Base-by-base conservation (phyloP, 148 eudicot genomes). In the Chenopodium suecicum region DNA sequence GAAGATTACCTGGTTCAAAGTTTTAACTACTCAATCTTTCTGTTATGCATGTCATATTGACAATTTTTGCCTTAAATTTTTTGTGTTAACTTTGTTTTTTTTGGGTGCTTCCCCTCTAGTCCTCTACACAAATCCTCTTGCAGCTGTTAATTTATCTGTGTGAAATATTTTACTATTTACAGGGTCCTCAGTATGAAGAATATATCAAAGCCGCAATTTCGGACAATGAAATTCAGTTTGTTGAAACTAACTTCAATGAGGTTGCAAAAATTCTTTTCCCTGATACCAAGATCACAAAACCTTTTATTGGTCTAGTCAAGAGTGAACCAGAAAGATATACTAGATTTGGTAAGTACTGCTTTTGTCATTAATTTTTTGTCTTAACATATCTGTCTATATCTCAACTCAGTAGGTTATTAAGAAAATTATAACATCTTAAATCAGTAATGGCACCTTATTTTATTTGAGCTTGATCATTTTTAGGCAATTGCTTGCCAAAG, bases 291-390 rank as follows among this genome's bases (percentile, higher is more conserved):
- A 85, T 83, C 48, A 56, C 80, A 58, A 81, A 73, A 70, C 86
- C 80, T 52, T 92, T 90, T 78, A 80, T 93, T 82, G 99, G 97
- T 75, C 93, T 95, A 66, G 90, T 93, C 76, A 95, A 95, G 87
- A 88, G 87, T 80, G 99, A 95, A 84, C 97, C 98, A 56, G 99
- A 95, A 88, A 89, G 83, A 82, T 90, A 88, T 89, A 92, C 94
- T 47, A 78, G 81, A 64, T 90, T 88, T 77, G 98, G 98, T 95
- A 82, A 79, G 94, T 78, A 50, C 73, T 78, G 66, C 34, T 70
- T 48, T 7, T 74, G 1, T 32, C 60, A 64, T 27, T 20, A 25
- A n/a, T 11, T 20, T 23, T 48, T 8, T 46, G 3, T 7, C 63
- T 37, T 47, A 4, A 34, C 11, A 17, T 67, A 32, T 48, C 76